These are phyloP conservation scores for Solanum acaule DNA, from an alignment of 257 asterid genomes.

Conservation along the genomic window DNA sequence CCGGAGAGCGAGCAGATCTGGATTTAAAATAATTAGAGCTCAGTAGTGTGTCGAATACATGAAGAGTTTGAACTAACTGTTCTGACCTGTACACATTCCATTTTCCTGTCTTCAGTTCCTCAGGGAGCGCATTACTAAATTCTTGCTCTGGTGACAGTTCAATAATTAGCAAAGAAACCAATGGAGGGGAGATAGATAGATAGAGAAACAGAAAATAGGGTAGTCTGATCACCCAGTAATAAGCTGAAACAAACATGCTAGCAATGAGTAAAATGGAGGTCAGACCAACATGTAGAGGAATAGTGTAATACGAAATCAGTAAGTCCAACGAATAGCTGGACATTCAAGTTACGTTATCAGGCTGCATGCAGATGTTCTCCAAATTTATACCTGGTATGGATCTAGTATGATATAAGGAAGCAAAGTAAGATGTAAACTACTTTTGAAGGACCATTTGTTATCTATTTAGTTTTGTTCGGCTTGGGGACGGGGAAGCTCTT, in stretches of 20 bases:
- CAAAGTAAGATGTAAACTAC: not conserved
- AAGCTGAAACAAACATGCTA: not conserved
- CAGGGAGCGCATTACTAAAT: slow-evolving; percentile 60
- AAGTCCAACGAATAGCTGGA: not conserved
- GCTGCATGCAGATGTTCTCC: not conserved
- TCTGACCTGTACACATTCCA: slow-evolving; percentile 65
- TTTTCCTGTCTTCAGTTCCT: slow-evolving; percentile 53
- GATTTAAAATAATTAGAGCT: not conserved
- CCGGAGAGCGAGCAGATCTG: slow-evolving; percentile 47
- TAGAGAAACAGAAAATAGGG: not conserved
- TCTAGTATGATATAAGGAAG: not conserved
- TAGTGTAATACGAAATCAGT: not conserved
- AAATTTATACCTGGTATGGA: not conserved
- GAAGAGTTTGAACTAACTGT: not conserved
- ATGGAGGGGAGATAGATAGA: not conserved
- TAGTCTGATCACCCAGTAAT: not conserved
- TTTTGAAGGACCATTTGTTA: not conserved
- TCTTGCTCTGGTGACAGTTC: slow-evolving; percentile 40
- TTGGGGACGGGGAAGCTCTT: not conserved
- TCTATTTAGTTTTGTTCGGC: not conserved
- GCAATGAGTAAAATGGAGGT: not conserved
- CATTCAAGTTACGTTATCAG: not conserved
- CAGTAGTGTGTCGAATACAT: not conserved
- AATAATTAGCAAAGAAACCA: not conserved
- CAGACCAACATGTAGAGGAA: not conserved